Evolutionary conservation across 257 asterid species (phyloP).

Genomic region (Solanum chiquidenum): DNA sequence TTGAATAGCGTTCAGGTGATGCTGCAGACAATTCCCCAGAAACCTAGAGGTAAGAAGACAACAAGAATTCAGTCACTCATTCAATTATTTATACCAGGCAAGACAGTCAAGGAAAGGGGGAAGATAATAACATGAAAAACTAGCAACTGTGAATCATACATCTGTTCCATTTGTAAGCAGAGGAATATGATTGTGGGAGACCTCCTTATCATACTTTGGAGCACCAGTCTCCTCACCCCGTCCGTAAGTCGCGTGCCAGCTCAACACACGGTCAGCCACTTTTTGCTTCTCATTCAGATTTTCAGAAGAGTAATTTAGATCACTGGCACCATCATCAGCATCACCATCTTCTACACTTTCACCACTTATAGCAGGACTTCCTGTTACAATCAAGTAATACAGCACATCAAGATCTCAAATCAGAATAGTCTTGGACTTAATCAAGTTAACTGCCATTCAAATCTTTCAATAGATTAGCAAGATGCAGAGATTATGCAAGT

Average conservation of each 20-base stretch:
- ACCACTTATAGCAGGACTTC: slow-evolving; percentile 85
- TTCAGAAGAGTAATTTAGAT: slow-evolving; percentile 38
- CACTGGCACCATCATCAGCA: slow-evolving; percentile 49
- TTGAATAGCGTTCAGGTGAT: slow-evolving; percentile 90
- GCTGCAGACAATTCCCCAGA: slow-evolving; percentile 98
- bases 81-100: neutral
- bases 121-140: neutral
- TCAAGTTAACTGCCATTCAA: neutral
- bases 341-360: slow-evolving; percentile 64
- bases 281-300: slow-evolving; percentile 64
- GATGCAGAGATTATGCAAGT: neutral
- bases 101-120: neutral
- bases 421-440: neutral
- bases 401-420: neutral
- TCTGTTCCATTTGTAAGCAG: slow-evolving; percentile 91
- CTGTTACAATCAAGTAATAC: slow-evolving; percentile 20
- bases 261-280: slow-evolving; percentile 82
- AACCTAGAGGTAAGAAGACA: slow-evolving; percentile 35
- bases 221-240: slow-evolving; percentile 57
- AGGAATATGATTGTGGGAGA: slow-evolving; percentile 82
- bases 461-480: neutral
- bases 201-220: slow-evolving; percentile 89
- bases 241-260: slow-evolving; percentile 87
- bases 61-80: neutral
- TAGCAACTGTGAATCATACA: slow-evolving; percentile 33